Evolutionary conservation across 345 rosid species (phyloP), one percentile per base, ranked within the genome.

Genomic region (Lepidium didymum): DNA sequence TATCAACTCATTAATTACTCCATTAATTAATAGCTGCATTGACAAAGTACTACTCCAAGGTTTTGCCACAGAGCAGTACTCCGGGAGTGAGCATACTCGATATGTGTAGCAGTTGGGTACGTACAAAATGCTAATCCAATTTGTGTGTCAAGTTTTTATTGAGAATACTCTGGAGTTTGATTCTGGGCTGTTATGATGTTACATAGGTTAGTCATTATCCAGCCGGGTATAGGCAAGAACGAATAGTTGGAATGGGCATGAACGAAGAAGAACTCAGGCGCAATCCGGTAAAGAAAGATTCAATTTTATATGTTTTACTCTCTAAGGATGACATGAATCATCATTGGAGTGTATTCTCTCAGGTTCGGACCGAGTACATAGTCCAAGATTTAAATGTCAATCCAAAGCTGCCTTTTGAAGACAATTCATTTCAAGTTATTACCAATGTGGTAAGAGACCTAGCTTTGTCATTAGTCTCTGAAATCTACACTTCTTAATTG

Each of bases 161-260:
- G 27, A 51, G 65, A 49, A 72, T 40, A 18, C 27, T 8, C 50
- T 64, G 8, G 56, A 16, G 45, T 43, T 6, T 4, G 33, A 50
- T 16, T 10, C 11, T 19, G 61, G 56, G 42, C 9, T 74, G 52
- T 62, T 47, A 7, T 62, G 29, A 79, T 72, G 53, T 35, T 60
- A 52, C 64, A 40, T 79, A 93, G 97, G 89, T 88, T 67, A 88
- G 98, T 78, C 96, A 90, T 80, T 90, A 81, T 68, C 98, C 98
- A 25, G 67, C 72, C n/a, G 96, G 98, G 58, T 88, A 88, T 84
- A 88, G 77, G 81, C 96, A 93, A 81, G 87, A 84, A 60, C 79
- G 82, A 19, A 69, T 87, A 62, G 91, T 81, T 25, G 98, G 96
- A 47, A 79, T 85, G 83, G 97, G 97, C 59, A 80, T 87, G 94